phyloP scores from a whole-genome alignment of 768 basidiomycete species.

The Brasilioporus rufonigricans region DNA sequence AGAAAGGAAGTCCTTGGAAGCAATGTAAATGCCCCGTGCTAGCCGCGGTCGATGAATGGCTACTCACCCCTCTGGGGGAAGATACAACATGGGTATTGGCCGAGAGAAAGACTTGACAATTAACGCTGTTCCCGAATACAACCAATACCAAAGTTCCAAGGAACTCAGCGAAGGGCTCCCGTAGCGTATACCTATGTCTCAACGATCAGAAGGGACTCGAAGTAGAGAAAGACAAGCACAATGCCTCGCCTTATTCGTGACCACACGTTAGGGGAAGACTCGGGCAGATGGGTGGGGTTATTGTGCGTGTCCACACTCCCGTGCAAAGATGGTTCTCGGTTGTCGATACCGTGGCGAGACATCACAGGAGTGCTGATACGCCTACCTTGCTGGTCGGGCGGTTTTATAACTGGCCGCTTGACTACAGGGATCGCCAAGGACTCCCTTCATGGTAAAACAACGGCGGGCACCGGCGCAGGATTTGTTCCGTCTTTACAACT shows the following conservation, averaged over 20 bases:
- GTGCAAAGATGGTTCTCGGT: not conserved
- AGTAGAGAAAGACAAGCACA: not conserved
- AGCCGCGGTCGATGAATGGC: not conserved
- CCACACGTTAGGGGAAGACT: constrained; percentile 46
- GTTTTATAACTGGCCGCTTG: not conserved
- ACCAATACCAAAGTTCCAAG: constrained; percentile 52
- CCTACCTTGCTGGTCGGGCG: not conserved
- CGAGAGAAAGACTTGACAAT: constrained; percentile 53
- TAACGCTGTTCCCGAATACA: constrained; percentile 52
- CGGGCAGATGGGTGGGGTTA: not conserved
- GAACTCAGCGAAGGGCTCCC: constrained; percentile 62
- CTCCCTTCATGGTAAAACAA: not conserved
- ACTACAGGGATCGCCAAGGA: not conserved
- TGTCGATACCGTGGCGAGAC: not conserved
- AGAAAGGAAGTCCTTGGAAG: constrained; percentile 15
- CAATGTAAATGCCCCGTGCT: not conserved
- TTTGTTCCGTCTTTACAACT: not conserved
- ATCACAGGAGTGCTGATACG: not conserved
- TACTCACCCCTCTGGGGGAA: constrained; percentile 49
- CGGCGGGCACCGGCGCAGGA: not conserved
- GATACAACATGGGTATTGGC: constrained; percentile 40
- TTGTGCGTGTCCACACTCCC: not conserved
- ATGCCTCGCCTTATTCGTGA: constrained; percentile 45
- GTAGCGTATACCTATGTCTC: constrained; percentile 36
- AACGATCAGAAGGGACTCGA: not conserved